Conservation (phyloP, 192 early-diverging fungal species). For the Gamsiella multidivaricata region DNA sequence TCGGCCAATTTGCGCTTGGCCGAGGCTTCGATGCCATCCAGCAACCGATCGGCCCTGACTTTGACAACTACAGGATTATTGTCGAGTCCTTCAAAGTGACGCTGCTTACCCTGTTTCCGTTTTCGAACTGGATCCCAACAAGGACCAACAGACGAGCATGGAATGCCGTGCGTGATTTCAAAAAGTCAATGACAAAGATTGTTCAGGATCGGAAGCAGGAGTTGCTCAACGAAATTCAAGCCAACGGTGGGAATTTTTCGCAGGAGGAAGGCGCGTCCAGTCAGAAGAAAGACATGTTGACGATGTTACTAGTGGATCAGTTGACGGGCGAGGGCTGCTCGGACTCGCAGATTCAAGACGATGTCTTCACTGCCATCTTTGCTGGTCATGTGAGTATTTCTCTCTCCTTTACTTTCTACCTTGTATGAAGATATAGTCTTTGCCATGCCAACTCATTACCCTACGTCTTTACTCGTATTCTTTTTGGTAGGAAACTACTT, state of each 20-base stretch:
- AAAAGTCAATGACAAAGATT: conserved; percentile 19
- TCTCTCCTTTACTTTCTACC: no score
- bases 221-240: conserved; percentile 21
- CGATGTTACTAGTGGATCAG: conserved; percentile 43
- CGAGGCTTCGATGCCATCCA: conserved; percentile 43
- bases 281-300: conserved; percentile 49
- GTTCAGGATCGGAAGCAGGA: conserved; percentile 30
- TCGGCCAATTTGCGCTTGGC: conserved; percentile 44
- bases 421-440: no score
- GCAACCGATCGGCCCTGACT: conserved; percentile 26
- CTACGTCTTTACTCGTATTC: no score
- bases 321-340: conserved; percentile 19
- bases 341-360: conserved; percentile 38
- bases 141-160: conserved; percentile 36
- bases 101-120: conserved; percentile 25
- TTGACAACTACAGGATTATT: conserved; percentile 47
- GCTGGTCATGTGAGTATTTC: conserved; percentile 49
- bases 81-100: conserved; percentile 48
- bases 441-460: no score
- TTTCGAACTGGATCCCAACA: conserved; percentile 51
- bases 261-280: conserved; percentile 23
- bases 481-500: conserved; percentile 56
- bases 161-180: conserved; percentile 33
- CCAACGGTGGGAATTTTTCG: conserved; percentile 29
- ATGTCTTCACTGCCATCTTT: conserved; percentile 40